Evolutionary conservation across 2,329 filamentous ascomycete genomes (phyloP), one percentile per base, ranked within the genome.

Genomic region (Clarireedia homoeocarpa): DNA sequence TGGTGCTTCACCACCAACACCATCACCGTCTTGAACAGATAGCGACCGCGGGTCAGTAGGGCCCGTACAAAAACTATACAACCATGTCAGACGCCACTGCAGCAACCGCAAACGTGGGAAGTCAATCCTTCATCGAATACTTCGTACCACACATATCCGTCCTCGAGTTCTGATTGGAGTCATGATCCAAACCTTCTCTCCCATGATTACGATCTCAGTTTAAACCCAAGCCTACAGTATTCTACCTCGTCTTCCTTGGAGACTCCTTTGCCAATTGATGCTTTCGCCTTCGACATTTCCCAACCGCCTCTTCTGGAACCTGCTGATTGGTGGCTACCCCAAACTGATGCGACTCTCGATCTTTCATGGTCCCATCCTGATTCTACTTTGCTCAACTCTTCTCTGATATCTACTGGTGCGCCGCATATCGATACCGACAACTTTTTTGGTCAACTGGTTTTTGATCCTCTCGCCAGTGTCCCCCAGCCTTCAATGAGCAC

Each of bases 11-110:
- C 9, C 20, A 42, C 39, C 39, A 24, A 5, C n/a, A 23, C 20
- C 42, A 46, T 23, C 42, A 46, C 17, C 17, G 4, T 15, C 20
- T 20, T 46, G 12, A 23, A 26, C 39, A 7, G 50, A 44, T 6
- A 7, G 47, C 20, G 40, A 26, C 38, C 24, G 62, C 62, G 62
- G 62, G 62, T 64, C 62, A 38, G 12, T 40, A 48, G 30, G 61
- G 61, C 61, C 62, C 61, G 58, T 63, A 56, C n/a, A 40, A 58
- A 58, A 59, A 59, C 54, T 55, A 63, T 64, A 59, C 61, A 58
- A 55, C 51, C 38, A 62, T 64, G 60, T 27, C 54, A 24, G 36
- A 39, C 46, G n/a, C 59, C 44, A 60, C 54, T 38, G 38, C 44
- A 38, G 51, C 54, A 53, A 53, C 50, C 36, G 47, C 51, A 48